phyloP scores from a whole-genome alignment of 2,329 filamentous ascomycete genomes.

The Penicillium corylophilum region DNA sequence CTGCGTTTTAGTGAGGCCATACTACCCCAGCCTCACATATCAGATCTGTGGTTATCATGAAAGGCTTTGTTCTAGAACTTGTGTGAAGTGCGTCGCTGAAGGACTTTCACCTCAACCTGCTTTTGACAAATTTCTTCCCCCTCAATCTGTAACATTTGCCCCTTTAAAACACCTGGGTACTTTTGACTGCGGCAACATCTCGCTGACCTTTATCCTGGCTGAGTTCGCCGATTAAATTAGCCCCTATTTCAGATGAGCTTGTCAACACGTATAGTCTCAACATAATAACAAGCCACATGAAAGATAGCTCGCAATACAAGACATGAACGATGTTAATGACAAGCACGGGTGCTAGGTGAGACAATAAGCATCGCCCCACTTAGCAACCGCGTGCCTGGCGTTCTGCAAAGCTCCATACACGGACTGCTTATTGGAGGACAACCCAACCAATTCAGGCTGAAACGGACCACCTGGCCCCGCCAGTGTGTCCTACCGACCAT shows the following conservation, averaged over 20 bases:
- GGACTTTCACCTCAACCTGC: not conserved
- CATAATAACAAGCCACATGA: not conserved
- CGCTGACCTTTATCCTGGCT: no score
- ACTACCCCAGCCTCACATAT: not conserved
- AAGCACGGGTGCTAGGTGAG: not conserved
- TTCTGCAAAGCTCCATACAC: not conserved
- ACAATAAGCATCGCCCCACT: constrained; percentile 6
- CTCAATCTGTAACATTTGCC: not conserved
- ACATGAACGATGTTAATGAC: not conserved
- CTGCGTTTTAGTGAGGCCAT: not conserved
- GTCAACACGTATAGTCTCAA: not conserved
- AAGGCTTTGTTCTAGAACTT: not conserved
- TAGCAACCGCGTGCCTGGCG: not conserved
- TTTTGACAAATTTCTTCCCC: not conserved
- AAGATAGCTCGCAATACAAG: not conserved
- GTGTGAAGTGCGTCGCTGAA: not conserved
- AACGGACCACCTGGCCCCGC: not conserved
- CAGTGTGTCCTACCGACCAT: not conserved
- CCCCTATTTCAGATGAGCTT: not conserved
- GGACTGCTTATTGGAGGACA: not conserved
- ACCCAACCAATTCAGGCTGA: not conserved
- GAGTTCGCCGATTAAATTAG: not conserved
- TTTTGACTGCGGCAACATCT: no score
- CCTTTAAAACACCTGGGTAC: not conserved
- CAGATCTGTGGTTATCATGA: not conserved